Conservation (phyloP, 2,329 filamentous ascomycete species). For the Aspergillus quadrilineatus region DNA sequence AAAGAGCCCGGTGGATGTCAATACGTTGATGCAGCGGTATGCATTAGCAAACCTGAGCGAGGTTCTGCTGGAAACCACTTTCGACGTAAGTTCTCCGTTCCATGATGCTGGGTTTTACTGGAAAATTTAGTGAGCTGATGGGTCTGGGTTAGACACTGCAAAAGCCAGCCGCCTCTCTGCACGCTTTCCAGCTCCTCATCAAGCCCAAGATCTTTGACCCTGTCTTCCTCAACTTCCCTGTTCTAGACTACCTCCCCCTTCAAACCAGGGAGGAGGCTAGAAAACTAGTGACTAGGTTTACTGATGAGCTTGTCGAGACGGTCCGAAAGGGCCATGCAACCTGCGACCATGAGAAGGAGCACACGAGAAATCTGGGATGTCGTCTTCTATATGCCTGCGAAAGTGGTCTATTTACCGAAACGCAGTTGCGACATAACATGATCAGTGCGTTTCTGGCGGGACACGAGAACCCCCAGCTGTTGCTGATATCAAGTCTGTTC, state of each 20-base stretch:
- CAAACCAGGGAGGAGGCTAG: conserved; percentile 29
- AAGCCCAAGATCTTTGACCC: conserved; percentile 38
- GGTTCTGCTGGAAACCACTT: neutral
- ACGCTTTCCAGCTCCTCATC: conserved; percentile 13
- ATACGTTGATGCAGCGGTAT: conserved; percentile 12
- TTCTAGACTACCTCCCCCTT: conserved; percentile 27
- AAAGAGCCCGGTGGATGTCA: neutral
- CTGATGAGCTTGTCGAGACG: neutral
- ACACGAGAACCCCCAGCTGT: conserved; percentile 41
- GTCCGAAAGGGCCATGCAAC: neutral
- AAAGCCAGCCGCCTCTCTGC: neutral
- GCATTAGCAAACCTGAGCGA: conserved; percentile 8
- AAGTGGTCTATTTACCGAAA: conserved; percentile 27
- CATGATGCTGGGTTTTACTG: neutral
- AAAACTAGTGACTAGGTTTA: conserved; percentile 17
- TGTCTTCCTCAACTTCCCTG: conserved; percentile 37
- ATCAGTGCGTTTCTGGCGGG: conserved; percentile 39
- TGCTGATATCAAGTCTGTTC: conserved; percentile 34
- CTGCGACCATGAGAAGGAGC: neutral
- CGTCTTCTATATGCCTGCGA: neutral
- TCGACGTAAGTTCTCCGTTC: neutral
- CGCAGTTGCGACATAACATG: conserved; percentile 39
- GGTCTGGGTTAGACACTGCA: neutral
- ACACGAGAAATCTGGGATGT: conserved; percentile 1
- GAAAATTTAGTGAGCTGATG: neutral